Percentiles rank a stretch among this genome's conserved stretches.
These are phyloP conservation scores for Barnettozyma pratensis DNA, from an alignment of 805 yeast species.

Conservation along the genomic window DNA sequence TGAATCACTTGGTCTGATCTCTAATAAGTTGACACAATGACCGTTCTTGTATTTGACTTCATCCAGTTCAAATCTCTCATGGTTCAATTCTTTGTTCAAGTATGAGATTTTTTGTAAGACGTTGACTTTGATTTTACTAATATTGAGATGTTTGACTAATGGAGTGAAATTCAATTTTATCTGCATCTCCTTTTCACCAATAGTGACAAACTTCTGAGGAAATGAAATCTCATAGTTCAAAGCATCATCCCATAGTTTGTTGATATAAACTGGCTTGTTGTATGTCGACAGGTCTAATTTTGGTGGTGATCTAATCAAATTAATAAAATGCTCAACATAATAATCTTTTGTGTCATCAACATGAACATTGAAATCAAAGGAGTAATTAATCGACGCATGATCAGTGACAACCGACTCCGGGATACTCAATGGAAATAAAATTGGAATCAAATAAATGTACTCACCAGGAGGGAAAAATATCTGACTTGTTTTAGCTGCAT, in stretches of 20 bases:
- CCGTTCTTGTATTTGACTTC: slow-evolving; percentile 35
- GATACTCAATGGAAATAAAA: slow-evolving; percentile 52
- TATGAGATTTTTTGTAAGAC: slow-evolving; percentile 63
- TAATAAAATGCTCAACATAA: slow-evolving; percentile 30
- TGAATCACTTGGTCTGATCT: slow-evolving; percentile 48
- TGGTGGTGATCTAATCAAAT: slow-evolving; percentile 38
- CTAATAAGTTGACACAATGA: slow-evolving; percentile 53
- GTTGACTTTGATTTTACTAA: slow-evolving; percentile 62
- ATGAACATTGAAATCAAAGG: slow-evolving; percentile 20
- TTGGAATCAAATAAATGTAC: slow-evolving; percentile 63
- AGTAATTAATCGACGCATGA: slow-evolving; percentile 36
- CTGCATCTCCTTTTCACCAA: slow-evolving; percentile 50
- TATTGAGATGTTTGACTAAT: slow-evolving; percentile 50
- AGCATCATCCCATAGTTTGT: slow-evolving; percentile 68
- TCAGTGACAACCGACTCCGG: slow-evolving; percentile 58
- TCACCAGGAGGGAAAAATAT: slow-evolving; percentile 51
- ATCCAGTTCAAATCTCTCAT: slow-evolving; percentile 43
- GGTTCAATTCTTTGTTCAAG: slow-evolving; percentile 44
- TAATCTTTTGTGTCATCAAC: slow-evolving; percentile 3
- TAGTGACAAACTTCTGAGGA: slow-evolving; percentile 62
- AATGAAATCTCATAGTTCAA: slow-evolving; percentile 66
- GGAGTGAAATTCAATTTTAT: slow-evolving; percentile 66
- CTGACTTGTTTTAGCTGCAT: not conserved
- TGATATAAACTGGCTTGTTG: slow-evolving; percentile 73
- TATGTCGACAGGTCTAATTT: slow-evolving; percentile 31